Evolutionary conservation across 345 rosid species (phyloP), one percentile per base, ranked within the genome.

Genomic region (Ceriops tagal): DNA sequence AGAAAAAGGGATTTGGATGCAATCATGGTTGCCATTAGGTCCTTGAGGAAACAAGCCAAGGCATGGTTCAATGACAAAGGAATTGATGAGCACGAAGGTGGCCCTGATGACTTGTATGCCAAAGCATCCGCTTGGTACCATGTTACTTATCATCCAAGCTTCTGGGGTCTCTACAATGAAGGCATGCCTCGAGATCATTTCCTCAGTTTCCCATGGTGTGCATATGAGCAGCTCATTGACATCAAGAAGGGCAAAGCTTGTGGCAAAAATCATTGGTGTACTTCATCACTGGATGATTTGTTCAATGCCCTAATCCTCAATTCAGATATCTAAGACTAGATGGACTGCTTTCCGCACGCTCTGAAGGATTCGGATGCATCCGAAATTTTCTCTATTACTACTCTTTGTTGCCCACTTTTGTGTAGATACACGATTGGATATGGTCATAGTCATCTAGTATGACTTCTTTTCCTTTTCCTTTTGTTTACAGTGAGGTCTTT

Each of bases 41-140:
- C 84, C 6, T 47, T 87, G 73, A 87, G 78, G 73, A 80, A 80
- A 67, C 84, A 84, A 68, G 86, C 84, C 1, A 65, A 73, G 39
- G 46, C 77, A 4, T 84, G 85, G 91, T 84, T 86, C 69, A 61
- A 53, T 30, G 73, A 61, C 15, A 55, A 65, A 4, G 62, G 59
- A 4, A 1, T 30, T 27, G 58, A 21, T 5, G 73, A 28, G 5
- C 65, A 49, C 0, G 77, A 63, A 18, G 58, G 64, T 19, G 77
- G 65, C 9, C 26, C 2, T 0, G 78, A 78, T 66, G 67, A 67
- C 62, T 58, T 43, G 24, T 32, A 58, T 10, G 82, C 80, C 5
- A 84, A 87, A 75, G 91, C 85, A 35, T 78, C 85, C 9, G 85
- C 85, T 28, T 82, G 85, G 85, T 82, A 82, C 34, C 58, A 79